phyloP scores from a whole-genome alignment of 495 filamentous ascomycete species.

The Alectoria sarmentosa region DNA sequence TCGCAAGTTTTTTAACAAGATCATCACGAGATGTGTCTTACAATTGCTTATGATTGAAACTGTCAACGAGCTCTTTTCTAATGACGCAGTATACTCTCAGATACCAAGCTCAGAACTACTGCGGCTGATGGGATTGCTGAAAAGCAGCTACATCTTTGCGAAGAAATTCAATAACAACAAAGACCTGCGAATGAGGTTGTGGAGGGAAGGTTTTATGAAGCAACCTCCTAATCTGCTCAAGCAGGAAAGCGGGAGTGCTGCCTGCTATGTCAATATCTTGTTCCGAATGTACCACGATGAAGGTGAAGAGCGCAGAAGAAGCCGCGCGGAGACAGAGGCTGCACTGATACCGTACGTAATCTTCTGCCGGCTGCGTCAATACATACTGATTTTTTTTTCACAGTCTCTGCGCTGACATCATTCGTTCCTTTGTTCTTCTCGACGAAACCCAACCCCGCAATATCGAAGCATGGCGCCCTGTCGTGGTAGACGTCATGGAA shows the following conservation, averaged over 20 bases:
- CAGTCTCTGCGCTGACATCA: slow-evolving; percentile 83
- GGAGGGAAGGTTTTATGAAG: slow-evolving; percentile 99
- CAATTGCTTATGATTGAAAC: slow-evolving; percentile 99
- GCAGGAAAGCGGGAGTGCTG: slow-evolving; percentile 87
- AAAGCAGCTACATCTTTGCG: slow-evolving; percentile 92
- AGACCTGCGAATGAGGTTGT: slow-evolving; percentile 86
- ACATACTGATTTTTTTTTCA: slow-evolving; percentile 14
- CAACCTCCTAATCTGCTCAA: slow-evolving; percentile 98
- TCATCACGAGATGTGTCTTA: slow-evolving; percentile 97
- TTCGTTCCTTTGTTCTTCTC: slow-evolving; percentile 69
- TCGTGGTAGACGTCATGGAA: slow-evolving; percentile 96
- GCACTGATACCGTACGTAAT: slow-evolving; percentile 75
- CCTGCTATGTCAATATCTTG: slow-evolving; percentile 88
- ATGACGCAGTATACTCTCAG: slow-evolving; percentile 87
- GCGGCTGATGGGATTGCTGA: slow-evolving; percentile 85
- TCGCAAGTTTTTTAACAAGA: slow-evolving; percentile 96
- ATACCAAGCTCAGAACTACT: slow-evolving; percentile 86
- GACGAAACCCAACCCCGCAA: slow-evolving; percentile 95
- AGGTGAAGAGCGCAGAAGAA: slow-evolving; percentile 69
- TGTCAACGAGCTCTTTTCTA: slow-evolving; percentile 95
- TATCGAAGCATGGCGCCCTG: slow-evolving; percentile 91
- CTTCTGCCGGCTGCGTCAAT: not conserved
- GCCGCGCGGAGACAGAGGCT: slow-evolving; percentile 71
- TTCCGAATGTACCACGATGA: slow-evolving; percentile 96
- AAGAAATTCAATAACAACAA: slow-evolving; percentile 97